These are phyloP conservation scores for Mortierella claussenii DNA, from an alignment of 192 early-diverging fungal species.

Conservation along the genomic window DNA sequence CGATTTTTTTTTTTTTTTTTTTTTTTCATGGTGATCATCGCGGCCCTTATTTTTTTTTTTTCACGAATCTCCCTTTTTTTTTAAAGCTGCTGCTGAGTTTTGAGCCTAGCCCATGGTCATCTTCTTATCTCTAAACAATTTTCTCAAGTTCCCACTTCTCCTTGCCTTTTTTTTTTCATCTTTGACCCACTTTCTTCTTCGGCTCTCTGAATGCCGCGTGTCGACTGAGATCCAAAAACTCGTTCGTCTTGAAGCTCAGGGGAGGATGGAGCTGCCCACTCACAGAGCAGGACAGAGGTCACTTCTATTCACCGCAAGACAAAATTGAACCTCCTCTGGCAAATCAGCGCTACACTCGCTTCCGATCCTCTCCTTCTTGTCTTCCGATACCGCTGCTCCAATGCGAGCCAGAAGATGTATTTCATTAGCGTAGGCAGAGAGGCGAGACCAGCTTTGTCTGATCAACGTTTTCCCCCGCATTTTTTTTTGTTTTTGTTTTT, in stretches of 20 bases:
- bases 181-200: background rate
- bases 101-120: background rate
- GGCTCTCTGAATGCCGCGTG: conserved; percentile 4
- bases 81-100: no score
- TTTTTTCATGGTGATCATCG: no score
- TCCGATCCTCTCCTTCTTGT: conserved; percentile 26
- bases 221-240: conserved; percentile 37
- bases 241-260: background rate
- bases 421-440: background rate
- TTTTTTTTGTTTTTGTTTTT: conserved; percentile 18
- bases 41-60: no score
- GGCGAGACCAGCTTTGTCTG: no score
- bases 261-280: background rate
- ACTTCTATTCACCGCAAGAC: conserved; percentile 16
- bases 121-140: background rate
- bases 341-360: conserved; percentile 13
- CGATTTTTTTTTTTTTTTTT: no score
- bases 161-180: background rate
- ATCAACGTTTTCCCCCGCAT: conserved; percentile 29
- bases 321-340: conserved; percentile 26
- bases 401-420: background rate
- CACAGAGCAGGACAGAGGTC: background rate
- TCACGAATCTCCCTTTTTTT: no score
- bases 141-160: background rate
- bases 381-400: conserved; percentile 16